Evolutionary conservation across 768 basidiomycete species (phyloP), one percentile per base, ranked within the genome.

Genomic region (Lactifluus pinguis): DNA sequence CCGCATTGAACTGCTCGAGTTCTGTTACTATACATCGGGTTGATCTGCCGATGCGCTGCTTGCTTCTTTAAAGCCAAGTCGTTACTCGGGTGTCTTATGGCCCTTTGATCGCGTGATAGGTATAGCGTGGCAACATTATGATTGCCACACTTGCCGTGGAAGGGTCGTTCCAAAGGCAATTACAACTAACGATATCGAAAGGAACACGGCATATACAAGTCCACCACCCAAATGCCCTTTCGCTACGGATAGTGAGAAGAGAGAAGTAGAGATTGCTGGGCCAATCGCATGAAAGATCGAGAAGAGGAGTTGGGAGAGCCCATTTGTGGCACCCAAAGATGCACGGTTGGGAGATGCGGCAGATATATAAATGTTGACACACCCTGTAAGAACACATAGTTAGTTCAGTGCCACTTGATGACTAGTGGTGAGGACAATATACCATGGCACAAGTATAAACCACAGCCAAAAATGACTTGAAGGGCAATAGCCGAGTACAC

Each of bases 351-450:
- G 25, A 25, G 25, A 25, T 25, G 25, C 25, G 2, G 25, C 25
- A 11, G 80, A 76, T 60, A 90, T 83, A 64, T 82, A 86, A 53
- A 89, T 86, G 71, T 86, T 87, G 32, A 87, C 71, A 49, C 85
- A 82, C 25, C 86, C 87, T 87, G 53, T 15, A 45, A n/a, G 30
- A 36, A 34, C 4, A n/a, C n/a, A n/a, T n/a, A n/a, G n/a, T 19
- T 21, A 38, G 21, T 2, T 36, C 52, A 6, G 32, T 10, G 47
- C 34, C 32, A 55, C 21, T 15, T 47, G 41, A 44, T 15, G 41
- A 5, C 34, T 19, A 10, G 19, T 3, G 13, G 36, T 36, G 19
- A 67, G 25, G 25, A 25, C 25, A 25, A 2, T 85, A 67, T 61
- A 85, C 86, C 80, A 65, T 78, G 87, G 4, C 79, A 80, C 54